Evolutionary conservation across 306 rosid species (phyloP), one percentile per base, ranked within the genome.

Genomic region (Castanospermum australe): DNA sequence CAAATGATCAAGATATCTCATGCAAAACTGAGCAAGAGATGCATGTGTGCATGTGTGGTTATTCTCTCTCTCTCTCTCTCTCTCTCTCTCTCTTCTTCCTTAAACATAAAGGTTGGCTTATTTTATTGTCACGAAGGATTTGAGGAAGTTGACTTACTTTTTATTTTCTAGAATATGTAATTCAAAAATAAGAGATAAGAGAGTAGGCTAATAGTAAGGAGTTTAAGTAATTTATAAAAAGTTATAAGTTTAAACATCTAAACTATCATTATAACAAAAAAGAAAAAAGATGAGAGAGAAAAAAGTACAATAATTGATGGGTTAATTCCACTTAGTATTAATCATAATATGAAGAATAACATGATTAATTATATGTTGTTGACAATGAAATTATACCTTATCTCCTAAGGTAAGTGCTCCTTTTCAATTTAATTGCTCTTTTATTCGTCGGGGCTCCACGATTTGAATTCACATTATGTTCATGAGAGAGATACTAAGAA

Each of bases 61-160:
- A 52, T 81, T 67, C 73, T 42, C 47, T 67, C 17, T 68, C 13
- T 59, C 55, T 71, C 20, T 75, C 73, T 42, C 47, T 67, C 17
- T 67, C 73, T 42, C 47, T 67, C 17, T 68, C 13, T 59, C 55
- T 71, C 20, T 75, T 79, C 48, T 20, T 36, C 80, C 20, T 67
- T 32, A 18, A 20, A 76, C 33, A 17, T 52, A 73, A 25, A 44
- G 4, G 79, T 9, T 4, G 35, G 7, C 7, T 73, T 77, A 30
- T 73, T 78, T 69, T 59, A 86, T 66, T 75, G 66, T 44, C 52
- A 30, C 13, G 6, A 12, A 75, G n/a, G 65, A 62, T 48, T 74
- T 60, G 41, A 67, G 57, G 9, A 73, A 73, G 76, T 56, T 47
- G 75, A 47, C 38, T 39, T 0, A 1, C 35, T 44, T 11, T 14